Evolutionary conservation across 768 basidiomycete species (phyloP).

Genomic region (Naganishia randhawae): DNA sequence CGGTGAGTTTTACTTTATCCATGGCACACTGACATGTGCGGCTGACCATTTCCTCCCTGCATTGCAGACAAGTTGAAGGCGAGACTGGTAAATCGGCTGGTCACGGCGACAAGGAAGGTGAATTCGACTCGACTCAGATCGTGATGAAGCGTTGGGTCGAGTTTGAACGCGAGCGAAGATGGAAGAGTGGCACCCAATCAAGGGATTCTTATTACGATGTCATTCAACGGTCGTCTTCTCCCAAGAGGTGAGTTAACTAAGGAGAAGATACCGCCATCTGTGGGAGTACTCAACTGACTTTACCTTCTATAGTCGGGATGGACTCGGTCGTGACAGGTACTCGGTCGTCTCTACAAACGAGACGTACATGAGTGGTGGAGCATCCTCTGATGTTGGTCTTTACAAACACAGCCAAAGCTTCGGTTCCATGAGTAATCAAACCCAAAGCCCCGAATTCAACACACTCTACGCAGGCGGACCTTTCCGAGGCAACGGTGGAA

Average conservation of each 20-base stretch:
- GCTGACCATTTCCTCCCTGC: background rate
- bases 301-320: conserved; percentile 22
- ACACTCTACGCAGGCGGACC: conserved; percentile 38
- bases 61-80: conserved; percentile 70
- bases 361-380: conserved; percentile 53
- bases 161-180: conserved; percentile 90
- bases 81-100: conserved; percentile 72
- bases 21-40: no score
- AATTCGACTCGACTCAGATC: conserved; percentile 92
- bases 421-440: conserved; percentile 41
- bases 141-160: conserved; percentile 99
- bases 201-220: conserved; percentile 69
- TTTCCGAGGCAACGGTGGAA: conserved; percentile 49
- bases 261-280: no score
- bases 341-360: conserved; percentile 77
- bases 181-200: conserved; percentile 81
- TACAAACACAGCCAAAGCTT: conserved; percentile 43
- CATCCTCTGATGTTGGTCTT: conserved; percentile 37
- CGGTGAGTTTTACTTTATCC: background rate
- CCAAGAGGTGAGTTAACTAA: conserved; percentile 57
- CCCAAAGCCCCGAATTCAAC: conserved; percentile 53
- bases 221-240: conserved; percentile 51
- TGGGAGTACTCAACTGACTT: background rate
- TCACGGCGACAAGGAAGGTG: conserved; percentile 92
- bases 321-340: conserved; percentile 57